These are phyloP conservation scores for Bacidia gigantensis DNA, from an alignment of 495 filamentous ascomycete species.

Conservation along the genomic window DNA sequence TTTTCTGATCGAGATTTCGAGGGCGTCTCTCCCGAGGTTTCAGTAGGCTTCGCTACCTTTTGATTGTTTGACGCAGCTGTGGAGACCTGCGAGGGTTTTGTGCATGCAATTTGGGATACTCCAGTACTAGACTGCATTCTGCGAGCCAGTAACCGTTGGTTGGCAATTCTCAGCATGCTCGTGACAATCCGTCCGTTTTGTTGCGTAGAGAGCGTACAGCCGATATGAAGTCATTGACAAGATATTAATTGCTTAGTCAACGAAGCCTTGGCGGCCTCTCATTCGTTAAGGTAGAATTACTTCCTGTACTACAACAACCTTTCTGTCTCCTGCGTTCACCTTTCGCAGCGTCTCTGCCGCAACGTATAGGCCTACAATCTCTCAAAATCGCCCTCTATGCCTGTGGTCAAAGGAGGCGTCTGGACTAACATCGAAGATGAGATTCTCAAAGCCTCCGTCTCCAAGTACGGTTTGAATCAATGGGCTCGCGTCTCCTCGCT, in stretches of 20 bases:
- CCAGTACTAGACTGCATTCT: too few species aligned
- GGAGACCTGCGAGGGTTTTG: too few species aligned
- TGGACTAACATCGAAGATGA: slow-evolving; percentile 87
- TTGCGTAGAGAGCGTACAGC: not conserved
- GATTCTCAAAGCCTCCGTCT: slow-evolving; percentile 90
- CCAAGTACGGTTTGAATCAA: slow-evolving; percentile 95
- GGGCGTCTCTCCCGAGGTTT: not conserved
- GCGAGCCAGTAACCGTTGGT: too few species aligned
- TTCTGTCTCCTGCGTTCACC: too few species aligned
- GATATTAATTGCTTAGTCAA: not conserved
- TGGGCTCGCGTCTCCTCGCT: slow-evolving; percentile 98
- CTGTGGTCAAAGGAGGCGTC: slow-evolving; percentile 95
- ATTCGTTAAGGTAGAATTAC: too few species aligned
- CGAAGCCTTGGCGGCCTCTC: too few species aligned
- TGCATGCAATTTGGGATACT: too few species aligned
- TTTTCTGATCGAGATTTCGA: not conserved
- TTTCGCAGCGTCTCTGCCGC: too few species aligned
- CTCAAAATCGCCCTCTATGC: slow-evolving; percentile 43
- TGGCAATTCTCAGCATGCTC: not conserved
- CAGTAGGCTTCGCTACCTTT: not conserved
- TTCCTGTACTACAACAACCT: too few species aligned
- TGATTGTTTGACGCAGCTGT: not conserved
- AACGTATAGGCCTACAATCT: not conserved
- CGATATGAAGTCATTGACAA: not conserved
- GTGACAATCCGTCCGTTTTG: not conserved